A percentile compares a stretch with the other conserved stretches of the same genome.
phyloP scores from a whole-genome alignment of 179 eudicot genomes.

The Amaranthus tricolor region DNA sequence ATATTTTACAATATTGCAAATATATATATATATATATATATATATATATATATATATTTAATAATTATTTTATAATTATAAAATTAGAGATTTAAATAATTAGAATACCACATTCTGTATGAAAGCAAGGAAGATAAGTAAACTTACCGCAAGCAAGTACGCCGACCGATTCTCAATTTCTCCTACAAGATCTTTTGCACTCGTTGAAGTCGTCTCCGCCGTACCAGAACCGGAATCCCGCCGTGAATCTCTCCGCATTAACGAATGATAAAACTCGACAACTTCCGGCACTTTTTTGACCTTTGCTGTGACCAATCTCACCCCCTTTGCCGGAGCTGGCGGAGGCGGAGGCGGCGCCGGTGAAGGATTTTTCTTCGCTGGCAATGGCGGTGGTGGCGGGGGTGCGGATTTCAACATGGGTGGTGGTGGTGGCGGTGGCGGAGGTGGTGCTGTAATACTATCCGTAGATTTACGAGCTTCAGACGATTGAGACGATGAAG shows the following conservation, averaged over 20 bases:
- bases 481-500: slow-evolving; percentile 29
- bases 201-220: slow-evolving; percentile 44
- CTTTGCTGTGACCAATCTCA: slow-evolving; percentile 42
- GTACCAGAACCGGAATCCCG: slow-evolving; percentile 56
- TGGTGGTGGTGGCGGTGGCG: slow-evolving; percentile 21
- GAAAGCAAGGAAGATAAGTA: neutral
- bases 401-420: slow-evolving; percentile 22
- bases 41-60: too few relatives aligned
- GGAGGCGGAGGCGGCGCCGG: slow-evolving; percentile 55
- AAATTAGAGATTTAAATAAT: too few relatives aligned
- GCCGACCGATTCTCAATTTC: slow-evolving; percentile 94
- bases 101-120: too few relatives aligned
- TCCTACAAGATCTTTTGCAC: slow-evolving; percentile 81
- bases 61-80: too few relatives aligned
- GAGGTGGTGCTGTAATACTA: slow-evolving; percentile 22
- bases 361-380: neutral
- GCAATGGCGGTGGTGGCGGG: slow-evolving; percentile 27
- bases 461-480: slow-evolving; percentile 34
- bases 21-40: too few relatives aligned
- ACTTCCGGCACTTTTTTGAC: slow-evolving; percentile 94
- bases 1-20: too few relatives aligned
- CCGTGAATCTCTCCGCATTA: slow-evolving; percentile 84
- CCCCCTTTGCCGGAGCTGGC: slow-evolving; percentile 45
- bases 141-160: slow-evolving; percentile 79
- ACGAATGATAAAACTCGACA: slow-evolving; percentile 90